phyloP scores from a whole-genome alignment of 2,329 filamentous ascomycete genomes.

The Sarocladium oryzae region DNA sequence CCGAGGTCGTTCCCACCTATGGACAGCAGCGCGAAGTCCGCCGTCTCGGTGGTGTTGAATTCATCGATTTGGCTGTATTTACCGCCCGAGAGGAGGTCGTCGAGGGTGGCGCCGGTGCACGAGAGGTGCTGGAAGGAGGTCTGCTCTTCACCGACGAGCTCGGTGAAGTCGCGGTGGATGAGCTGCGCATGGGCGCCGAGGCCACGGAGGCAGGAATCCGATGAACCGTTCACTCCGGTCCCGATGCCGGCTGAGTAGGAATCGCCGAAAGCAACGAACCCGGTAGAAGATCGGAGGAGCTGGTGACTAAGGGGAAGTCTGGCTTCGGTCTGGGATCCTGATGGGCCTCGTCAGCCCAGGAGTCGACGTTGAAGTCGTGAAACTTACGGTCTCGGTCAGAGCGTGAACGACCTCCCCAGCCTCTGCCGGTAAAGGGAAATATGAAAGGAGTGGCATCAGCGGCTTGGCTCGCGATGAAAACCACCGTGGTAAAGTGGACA shows the following conservation, averaged over 20 bases:
- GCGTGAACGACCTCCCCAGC: background rate
- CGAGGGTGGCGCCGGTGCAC: slow-evolving; percentile 38
- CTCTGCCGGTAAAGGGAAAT: background rate
- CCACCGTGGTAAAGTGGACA: background rate
- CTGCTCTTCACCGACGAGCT: slow-evolving; percentile 17
- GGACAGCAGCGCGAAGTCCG: slow-evolving; percentile 39
- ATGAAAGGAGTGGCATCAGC: background rate
- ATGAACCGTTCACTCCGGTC: slow-evolving; percentile 32
- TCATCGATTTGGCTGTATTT: slow-evolving; percentile 34
- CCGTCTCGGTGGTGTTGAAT: slow-evolving; percentile 29
- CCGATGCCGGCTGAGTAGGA: slow-evolving; percentile 44
- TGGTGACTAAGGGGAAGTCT: background rate
- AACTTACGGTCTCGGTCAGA: too few relatives aligned
- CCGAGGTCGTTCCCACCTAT: slow-evolving; percentile 43
- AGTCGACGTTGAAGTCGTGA: background rate
- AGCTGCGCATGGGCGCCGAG: slow-evolving; percentile 34
- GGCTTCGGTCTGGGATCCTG: background rate
- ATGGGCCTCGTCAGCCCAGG: background rate
- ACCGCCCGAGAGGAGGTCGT: slow-evolving; percentile 30
- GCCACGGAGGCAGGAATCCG: slow-evolving; percentile 36
- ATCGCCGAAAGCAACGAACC: slow-evolving; percentile 38
- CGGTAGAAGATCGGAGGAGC: slow-evolving; percentile 13
- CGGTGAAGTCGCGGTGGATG: slow-evolving; percentile 30
- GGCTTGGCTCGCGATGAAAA: background rate
- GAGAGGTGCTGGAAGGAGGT: slow-evolving; percentile 38